Evolutionary conservation across 1,284 basidiomycete genomes (phyloP), one percentile per base, ranked within the genome.

Genomic region (Leccinum solheimii): DNA sequence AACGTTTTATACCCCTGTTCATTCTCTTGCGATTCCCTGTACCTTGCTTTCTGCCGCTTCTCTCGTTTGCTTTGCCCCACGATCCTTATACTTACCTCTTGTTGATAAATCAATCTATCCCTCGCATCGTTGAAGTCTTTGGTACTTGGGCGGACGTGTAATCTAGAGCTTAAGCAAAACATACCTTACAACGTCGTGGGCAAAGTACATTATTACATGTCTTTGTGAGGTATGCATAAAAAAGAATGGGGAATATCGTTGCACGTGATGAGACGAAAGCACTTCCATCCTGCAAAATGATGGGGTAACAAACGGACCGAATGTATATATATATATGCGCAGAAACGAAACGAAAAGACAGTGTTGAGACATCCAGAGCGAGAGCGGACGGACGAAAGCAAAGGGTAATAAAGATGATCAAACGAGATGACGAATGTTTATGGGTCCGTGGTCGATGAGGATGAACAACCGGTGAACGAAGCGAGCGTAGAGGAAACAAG

Each of bases 141-240:
- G 34, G 38, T n/a, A 54, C 52, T 61, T 34, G 49, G 56, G 57
- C 60, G 43, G 40, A 55, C 68, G 60, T 67, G 59, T 67, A 60
- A 56, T 66, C 60, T 58, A 64, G 45, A 60, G 27, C 54, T 57
- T 64, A 61, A 62, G 58, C 59, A 62, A 51, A 68, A 30, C 40
- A 61, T 69, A 60, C 62, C 61, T 64, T 68, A 68, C 61, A 69
- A 68, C 56, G 63, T 51, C 56, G 45, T 57, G 59, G 53, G 51
- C 56, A 48, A 57, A 63, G 57, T 71, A 73, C 65, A 45, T 45
- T 11, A 69, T 68, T 72, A 72, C 69, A 64, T 56, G 51, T 63
- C 57, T 60, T 52, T 51, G 62, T 45, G 62, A 70, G 68, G 67
- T 75, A 73, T 72, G 62, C 54, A 62, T 62, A 60, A 57, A 43